phyloP scores from a whole-genome alignment of 2,329 filamentous ascomycete genomes.

The Penicillium janthinellum region DNA sequence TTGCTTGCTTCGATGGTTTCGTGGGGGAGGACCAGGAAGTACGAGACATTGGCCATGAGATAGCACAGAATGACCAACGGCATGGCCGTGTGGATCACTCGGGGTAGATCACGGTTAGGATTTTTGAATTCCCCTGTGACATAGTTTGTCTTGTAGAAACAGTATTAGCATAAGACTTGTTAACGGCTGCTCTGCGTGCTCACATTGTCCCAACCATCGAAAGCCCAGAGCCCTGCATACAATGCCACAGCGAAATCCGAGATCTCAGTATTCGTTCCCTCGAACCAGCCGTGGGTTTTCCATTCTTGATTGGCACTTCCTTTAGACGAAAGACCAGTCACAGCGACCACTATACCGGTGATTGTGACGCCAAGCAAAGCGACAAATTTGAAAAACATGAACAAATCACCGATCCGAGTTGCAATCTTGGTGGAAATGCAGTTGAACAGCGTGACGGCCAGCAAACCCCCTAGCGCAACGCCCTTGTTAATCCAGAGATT shows the following conservation, averaged over 20 bases:
- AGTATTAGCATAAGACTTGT: slow-evolving; percentile 10
- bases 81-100: slow-evolving; percentile 95
- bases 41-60: slow-evolving; percentile 85
- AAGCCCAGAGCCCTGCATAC: slow-evolving; percentile 96
- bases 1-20: slow-evolving; percentile 81
- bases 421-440: slow-evolving; percentile 87
- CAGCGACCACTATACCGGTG: slow-evolving; percentile 83
- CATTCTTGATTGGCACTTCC: slow-evolving; percentile 78
- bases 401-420: slow-evolving; percentile 82
- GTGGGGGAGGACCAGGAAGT: slow-evolving; percentile 88
- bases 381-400: slow-evolving; percentile 97
- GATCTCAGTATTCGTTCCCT: slow-evolving; percentile 75
- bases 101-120: slow-evolving; percentile 82
- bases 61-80: slow-evolving; percentile 90
- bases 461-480: slow-evolving; percentile 75
- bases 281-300: slow-evolving; percentile 87
- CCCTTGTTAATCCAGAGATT: slow-evolving; percentile 89
- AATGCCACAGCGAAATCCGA: slow-evolving; percentile 91
- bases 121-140: slow-evolving; percentile 97
- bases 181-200: slow-evolving; percentile 39
- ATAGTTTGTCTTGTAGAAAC: slow-evolving; percentile 72
- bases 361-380: slow-evolving; percentile 84
- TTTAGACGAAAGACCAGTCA: slow-evolving; percentile 77
- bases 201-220: slow-evolving; percentile 98
- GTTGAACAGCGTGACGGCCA: slow-evolving; percentile 80